Evolutionary conservation across 1,139 yeast species (phyloP).

Genomic region (Arxiozyma telluris): DNA sequence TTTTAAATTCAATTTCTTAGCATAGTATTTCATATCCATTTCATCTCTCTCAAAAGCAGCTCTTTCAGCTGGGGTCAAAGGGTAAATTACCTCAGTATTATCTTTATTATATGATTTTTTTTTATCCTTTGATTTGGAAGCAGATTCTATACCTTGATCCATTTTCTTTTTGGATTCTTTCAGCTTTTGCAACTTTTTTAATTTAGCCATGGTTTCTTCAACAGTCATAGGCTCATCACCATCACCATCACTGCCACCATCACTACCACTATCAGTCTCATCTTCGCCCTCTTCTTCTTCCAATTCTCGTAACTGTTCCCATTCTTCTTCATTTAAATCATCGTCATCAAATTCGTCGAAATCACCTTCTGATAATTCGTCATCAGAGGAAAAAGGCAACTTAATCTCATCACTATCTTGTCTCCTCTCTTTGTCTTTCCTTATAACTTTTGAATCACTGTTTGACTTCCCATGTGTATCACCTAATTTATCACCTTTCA

Average conservation of each 20-base stretch:
- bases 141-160: neutral
- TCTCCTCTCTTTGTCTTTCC: conserved; percentile 24
- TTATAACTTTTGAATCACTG: conserved; percentile 21
- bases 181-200: conserved; percentile 33
- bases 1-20: conserved; percentile 70
- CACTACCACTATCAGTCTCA: conserved; percentile 6
- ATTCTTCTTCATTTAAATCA: conserved; percentile 40
- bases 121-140: neutral
- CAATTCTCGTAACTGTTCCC: conserved; percentile 33
- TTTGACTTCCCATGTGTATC: too few species aligned
- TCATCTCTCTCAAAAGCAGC: conserved; percentile 54
- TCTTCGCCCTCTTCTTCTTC: conserved; percentile 26
- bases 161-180: neutral
- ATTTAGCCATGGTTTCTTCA: conserved; percentile 38
- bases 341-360: conserved; percentile 37
- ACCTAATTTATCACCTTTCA: too few species aligned
- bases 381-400: conserved; percentile 37
- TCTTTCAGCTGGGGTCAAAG: conserved; percentile 36
- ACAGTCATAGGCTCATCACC: conserved; percentile 23
- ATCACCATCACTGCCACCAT: neutral
- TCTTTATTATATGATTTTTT: conserved; percentile 7
- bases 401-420: conserved; percentile 9
- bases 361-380: conserved; percentile 42
- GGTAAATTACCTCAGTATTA: conserved; percentile 12
- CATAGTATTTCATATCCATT: conserved; percentile 72